Percentiles rank a stretch among this genome's conserved stretches.
These are phyloP conservation scores for Pseudogymnoascus sp. DNA, from an alignment of 2,329 filamentous ascomycete genomes.

Conservation along the genomic window DNA sequence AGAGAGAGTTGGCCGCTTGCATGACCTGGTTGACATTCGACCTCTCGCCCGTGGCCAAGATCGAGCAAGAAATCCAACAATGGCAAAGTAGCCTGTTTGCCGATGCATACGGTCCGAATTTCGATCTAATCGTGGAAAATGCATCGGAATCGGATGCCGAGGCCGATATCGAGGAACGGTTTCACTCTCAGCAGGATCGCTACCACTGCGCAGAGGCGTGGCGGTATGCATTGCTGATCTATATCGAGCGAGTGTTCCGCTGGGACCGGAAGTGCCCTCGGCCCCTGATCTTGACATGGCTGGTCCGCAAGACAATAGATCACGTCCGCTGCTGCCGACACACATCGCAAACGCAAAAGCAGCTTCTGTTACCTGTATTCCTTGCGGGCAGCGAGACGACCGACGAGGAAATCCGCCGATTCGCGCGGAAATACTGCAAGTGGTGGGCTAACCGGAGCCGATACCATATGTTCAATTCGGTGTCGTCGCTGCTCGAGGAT, in stretches of 20 bases:
- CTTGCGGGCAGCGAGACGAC: slow-evolving; percentile 29
- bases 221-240: slow-evolving; percentile 29
- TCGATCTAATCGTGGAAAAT: neutral
- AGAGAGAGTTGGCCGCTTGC: slow-evolving; percentile 23
- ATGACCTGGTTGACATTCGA: slow-evolving; percentile 30
- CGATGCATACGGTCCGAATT: neutral
- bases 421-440: slow-evolving; percentile 25
- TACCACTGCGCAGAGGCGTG: slow-evolving; percentile 32
- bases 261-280: slow-evolving; percentile 16
- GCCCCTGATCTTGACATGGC: slow-evolving; percentile 17
- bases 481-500: slow-evolving; percentile 16
- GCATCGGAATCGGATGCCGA: slow-evolving; percentile 10
- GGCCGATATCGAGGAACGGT: slow-evolving; percentile 10
- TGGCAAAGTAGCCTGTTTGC: slow-evolving; percentile 17
- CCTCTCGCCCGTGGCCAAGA: slow-evolving; percentile 17
- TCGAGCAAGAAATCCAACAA: slow-evolving; percentile 19
- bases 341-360: slow-evolving; percentile 30
- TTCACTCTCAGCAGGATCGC: slow-evolving; percentile 19
- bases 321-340: slow-evolving; percentile 27
- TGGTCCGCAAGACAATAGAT: slow-evolving; percentile 27
- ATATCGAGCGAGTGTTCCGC: slow-evolving; percentile 27
- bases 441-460: slow-evolving; percentile 29
- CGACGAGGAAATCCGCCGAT: slow-evolving; percentile 20
- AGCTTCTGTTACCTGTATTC: slow-evolving; percentile 32
- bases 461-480: slow-evolving; percentile 28